Evolutionary conservation across 495 filamentous ascomycete species (phyloP), one percentile per base, ranked within the genome.

Genomic region (Parathielavia appendiculata): DNA sequence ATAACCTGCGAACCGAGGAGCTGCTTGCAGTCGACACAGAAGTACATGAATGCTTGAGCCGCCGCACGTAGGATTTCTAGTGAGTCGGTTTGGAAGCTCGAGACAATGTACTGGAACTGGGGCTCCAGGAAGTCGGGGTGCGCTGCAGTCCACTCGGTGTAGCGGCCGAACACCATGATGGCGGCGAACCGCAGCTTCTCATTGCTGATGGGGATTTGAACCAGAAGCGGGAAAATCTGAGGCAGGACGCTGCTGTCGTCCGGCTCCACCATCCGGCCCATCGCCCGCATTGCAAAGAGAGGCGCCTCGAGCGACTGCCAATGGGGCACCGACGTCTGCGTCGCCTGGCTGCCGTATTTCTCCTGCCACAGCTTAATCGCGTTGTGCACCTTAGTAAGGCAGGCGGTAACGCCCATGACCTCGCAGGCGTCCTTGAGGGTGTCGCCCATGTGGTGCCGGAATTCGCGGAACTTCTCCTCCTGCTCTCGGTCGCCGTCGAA

Each of bases 231-330:
- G 70, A 99, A 95, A 12, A 97, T 86, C 64, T 92, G 87, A 2
- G 89, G 87, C 12, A 99, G 76, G 54, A 99, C 84, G 23, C 85
- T 83, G 60, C 79, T 87, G 68, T 99, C 93, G 51, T 95, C 86
- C 38, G 84, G 81, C 14, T 92, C 86, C 16, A 99, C 92, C 91
- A 97, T 97, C 44, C 91, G 87, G 10, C 93, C 93, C 91, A 99
- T 96, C 0, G 93, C 93, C 52, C 93, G 83, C 79, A 99, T 84
- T 58, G 88, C 89, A 70, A 99, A 99, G 13, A 99, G 79, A 4
- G 93, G 92, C 6, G 95, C 91, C 71, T 99, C 93, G 11, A 99
- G 79, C 65, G 91, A 84, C 72, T 97, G 93, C 93, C 93, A 99
- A 58, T 96, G 86, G 5, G 91, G 90, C n/a, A 97, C 91, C n/a